Evolutionary conservation across 2,329 filamentous ascomycete species (phyloP).

Genomic region (Fusarium guadeloupense): DNA sequence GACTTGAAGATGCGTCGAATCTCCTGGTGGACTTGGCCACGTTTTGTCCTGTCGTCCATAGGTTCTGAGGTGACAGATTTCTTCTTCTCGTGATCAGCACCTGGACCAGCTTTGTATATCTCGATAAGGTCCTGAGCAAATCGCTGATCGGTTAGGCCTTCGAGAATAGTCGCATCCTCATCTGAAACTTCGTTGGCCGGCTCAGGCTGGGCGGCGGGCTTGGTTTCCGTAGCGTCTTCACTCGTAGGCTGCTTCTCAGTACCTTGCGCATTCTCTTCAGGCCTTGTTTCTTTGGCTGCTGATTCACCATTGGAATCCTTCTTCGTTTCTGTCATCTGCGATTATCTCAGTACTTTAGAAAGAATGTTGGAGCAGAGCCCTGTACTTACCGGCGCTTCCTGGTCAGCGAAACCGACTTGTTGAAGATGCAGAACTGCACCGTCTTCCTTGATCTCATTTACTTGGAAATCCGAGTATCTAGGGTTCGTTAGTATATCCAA

Average conservation of each 20-base stretch:
- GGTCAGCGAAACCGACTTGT: slow-evolving; percentile 50
- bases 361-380: neutral
- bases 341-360: slow-evolving; percentile 16
- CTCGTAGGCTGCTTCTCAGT: slow-evolving; percentile 27
- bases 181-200: slow-evolving; percentile 43
- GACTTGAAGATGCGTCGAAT: slow-evolving; percentile 84
- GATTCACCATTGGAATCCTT: slow-evolving; percentile 20
- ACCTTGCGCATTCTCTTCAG: slow-evolving; percentile 21
- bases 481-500: slow-evolving; percentile 22
- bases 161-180: slow-evolving; percentile 50
- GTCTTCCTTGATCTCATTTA: slow-evolving; percentile 84
- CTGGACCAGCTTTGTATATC: slow-evolving; percentile 52
- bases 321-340: slow-evolving; percentile 25
- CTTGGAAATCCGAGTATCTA: slow-evolving; percentile 90
- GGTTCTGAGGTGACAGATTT: slow-evolving; percentile 52
- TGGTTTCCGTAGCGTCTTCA: slow-evolving; percentile 27
- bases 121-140: slow-evolving; percentile 54
- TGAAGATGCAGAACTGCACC: slow-evolving; percentile 79
- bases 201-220: slow-evolving; percentile 33
- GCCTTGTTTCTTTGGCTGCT: slow-evolving; percentile 19
- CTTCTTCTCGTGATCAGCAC: slow-evolving; percentile 41
- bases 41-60: slow-evolving; percentile 56
- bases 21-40: slow-evolving; percentile 63
- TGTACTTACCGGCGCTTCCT: slow-evolving; percentile 31
- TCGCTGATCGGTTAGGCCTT: slow-evolving; percentile 50